Percentiles rank a stretch among this genome's conserved stretches.
Conservation (phyloP, 1,284 basidiomycete species). For the Farysia itapuensis region DNA sequence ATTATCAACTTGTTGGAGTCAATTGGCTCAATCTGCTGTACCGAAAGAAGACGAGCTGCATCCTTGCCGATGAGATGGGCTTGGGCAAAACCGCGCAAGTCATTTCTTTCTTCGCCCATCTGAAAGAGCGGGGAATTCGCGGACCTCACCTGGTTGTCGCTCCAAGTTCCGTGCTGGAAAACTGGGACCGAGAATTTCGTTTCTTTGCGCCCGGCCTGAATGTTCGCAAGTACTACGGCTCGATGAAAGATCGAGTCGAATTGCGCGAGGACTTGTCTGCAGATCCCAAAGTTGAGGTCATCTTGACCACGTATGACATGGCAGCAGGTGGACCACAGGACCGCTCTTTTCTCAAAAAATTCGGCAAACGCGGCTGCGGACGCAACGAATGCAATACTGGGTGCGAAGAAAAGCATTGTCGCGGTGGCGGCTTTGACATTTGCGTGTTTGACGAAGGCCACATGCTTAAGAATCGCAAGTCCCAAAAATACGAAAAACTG, state of each 20-base stretch:
- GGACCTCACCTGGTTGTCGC: constrained; percentile 91
- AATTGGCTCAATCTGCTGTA: constrained; percentile 95
- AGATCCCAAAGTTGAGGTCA: constrained; percentile 80
- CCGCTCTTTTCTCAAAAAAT: constrained; percentile 79
- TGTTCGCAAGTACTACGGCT: constrained; percentile 91
- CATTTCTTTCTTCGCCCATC: constrained; percentile 88
- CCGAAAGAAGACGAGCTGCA: constrained; percentile 79
- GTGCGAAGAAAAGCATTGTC: constrained; percentile 25
- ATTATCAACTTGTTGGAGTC: constrained; percentile 94
- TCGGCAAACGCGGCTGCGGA: constrained; percentile 29
- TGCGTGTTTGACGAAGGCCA: constrained; percentile 90
- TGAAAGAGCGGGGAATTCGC: constrained; percentile 76
- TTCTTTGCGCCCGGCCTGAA: constrained; percentile 81
- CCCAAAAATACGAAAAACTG: constrained; percentile 87
- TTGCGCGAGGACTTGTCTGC: constrained; percentile 70
- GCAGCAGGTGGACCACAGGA: constrained; percentile 79
- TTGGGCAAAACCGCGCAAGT: constrained; percentile 98
- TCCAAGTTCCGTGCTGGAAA: constrained; percentile 87
- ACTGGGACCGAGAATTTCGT: constrained; percentile 95
- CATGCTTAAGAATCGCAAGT: constrained; percentile 93
- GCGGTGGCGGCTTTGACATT: constrained; percentile 74
- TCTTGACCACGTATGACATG: constrained; percentile 94
- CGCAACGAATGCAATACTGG: constrained; percentile 17
- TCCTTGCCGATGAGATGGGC: constrained; percentile 78
- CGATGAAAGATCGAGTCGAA: constrained; percentile 79